phyloP scores from a whole-genome alignment of 2,329 filamentous ascomycete genomes.

The Calonectria multiphialidica region DNA sequence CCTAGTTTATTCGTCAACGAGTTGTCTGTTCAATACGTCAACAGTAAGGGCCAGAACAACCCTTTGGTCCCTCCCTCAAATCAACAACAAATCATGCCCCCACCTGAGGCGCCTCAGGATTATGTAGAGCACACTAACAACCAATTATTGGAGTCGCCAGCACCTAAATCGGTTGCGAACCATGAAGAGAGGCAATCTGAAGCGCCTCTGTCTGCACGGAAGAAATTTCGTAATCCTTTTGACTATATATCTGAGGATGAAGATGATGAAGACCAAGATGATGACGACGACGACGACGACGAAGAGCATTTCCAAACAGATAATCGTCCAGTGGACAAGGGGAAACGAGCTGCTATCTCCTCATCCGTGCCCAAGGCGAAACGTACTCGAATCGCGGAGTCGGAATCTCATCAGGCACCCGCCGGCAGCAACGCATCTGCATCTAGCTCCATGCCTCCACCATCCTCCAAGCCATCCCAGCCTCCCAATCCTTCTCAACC shows the following conservation, averaged over 20 bases:
- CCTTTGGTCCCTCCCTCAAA: conserved; percentile 33
- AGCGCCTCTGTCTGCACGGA: not conserved
- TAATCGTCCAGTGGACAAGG: conserved; percentile 40
- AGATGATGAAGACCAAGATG: conserved; percentile 27
- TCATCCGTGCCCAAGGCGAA: conserved; percentile 29
- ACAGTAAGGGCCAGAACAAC: conserved; percentile 14
- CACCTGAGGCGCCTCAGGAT: conserved; percentile 34
- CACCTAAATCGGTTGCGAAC: conserved; percentile 25
- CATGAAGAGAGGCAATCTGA: not conserved
- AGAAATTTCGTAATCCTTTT: conserved; percentile 11
- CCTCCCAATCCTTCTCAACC: conserved; percentile 8
- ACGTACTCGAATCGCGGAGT: conserved; percentile 19
- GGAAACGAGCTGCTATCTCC: conserved; percentile 32
- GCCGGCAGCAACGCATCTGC: conserved; percentile 9
- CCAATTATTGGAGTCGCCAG: conserved; percentile 28
- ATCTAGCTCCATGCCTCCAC: conserved; percentile 7
- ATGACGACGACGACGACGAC: conserved; percentile 35
- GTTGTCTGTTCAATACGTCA: conserved; percentile 35
- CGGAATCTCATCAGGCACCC: not conserved
- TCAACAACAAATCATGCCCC: conserved; percentile 32
- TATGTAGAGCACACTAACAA: conserved; percentile 37
- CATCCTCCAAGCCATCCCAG: conserved; percentile 5
- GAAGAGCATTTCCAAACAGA: conserved; percentile 47
- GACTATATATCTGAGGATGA: conserved; percentile 1
- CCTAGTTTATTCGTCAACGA: conserved; percentile 36